Conservation (phyloP, 1,139 yeast species). For the Saccharomyces hybrid region DNA sequence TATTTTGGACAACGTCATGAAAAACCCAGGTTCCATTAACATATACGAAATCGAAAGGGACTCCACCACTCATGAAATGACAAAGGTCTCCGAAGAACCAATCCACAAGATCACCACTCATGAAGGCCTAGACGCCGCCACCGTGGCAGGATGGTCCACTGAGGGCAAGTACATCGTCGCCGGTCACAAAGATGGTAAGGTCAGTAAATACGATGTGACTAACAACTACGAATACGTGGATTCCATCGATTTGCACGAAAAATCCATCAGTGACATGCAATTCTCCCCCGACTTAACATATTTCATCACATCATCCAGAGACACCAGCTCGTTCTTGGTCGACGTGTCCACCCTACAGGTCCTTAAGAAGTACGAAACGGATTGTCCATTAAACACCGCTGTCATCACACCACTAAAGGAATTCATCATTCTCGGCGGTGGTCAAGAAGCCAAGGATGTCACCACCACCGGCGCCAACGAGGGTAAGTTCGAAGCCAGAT, state of each 20-base stretch:
- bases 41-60: conserved; percentile 54
- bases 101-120: conserved; percentile 56
- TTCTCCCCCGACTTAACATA: conserved; percentile 81
- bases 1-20: conserved; percentile 90
- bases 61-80: conserved; percentile 33
- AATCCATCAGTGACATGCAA: conserved; percentile 79
- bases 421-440: conserved; percentile 92
- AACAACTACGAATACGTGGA: conserved; percentile 60
- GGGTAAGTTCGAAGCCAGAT: conserved; percentile 95
- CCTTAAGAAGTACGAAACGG: conserved; percentile 73
- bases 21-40: conserved; percentile 69
- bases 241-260: conserved; percentile 63
- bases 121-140: conserved; percentile 49
- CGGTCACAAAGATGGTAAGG: conserved; percentile 80
- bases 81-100: conserved; percentile 42
- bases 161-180: conserved; percentile 68
- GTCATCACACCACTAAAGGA: conserved; percentile 89
- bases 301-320: conserved; percentile 88
- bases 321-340: conserved; percentile 73
- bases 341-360: conserved; percentile 70
- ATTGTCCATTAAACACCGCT: conserved; percentile 93
- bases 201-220: conserved; percentile 69
- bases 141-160: conserved; percentile 86
- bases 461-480: conserved; percentile 90
- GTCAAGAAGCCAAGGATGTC: conserved; percentile 98